phyloP scores from a whole-genome alignment of 73 alveolate genomes.

The Durusdinium trenchii region DNA sequence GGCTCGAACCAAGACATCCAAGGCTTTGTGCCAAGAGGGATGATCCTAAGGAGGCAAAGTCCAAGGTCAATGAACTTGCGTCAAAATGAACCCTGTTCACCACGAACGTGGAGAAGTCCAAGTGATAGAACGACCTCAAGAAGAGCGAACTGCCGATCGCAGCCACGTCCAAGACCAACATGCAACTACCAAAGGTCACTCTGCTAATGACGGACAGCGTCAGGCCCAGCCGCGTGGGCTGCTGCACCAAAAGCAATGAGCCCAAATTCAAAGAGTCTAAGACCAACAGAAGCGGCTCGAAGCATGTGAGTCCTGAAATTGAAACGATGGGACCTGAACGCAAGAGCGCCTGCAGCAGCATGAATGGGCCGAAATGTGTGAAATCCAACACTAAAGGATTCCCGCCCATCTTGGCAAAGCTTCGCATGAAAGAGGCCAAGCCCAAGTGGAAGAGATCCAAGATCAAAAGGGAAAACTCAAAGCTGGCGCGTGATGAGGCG shows the following conservation, averaged over 20 bases:
- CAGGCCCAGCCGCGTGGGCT: neutral
- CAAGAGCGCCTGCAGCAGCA: neutral
- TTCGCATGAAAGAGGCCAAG: neutral
- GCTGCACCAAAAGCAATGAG: neutral
- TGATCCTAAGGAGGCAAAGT: neutral
- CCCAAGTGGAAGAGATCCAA: conserved; percentile 48
- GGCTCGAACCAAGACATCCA: too few relatives aligned
- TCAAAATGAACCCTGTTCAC: neutral
- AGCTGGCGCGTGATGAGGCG: neutral
- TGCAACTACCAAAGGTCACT: neutral
- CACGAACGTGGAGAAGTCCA: neutral
- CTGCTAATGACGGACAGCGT: neutral
- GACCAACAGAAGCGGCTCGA: neutral
- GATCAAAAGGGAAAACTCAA: neutral
- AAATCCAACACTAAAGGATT: neutral
- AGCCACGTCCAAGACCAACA: neutral
- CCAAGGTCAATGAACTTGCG: neutral
- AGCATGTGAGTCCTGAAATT: neutral
- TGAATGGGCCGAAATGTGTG: neutral
- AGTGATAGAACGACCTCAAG: neutral
- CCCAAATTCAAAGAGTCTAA: conserved; percentile 14
- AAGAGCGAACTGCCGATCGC: neutral
- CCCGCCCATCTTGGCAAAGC: neutral
- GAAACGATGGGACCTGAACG: conserved; percentile 35
- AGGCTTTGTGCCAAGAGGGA: neutral